Percentiles rank a stretch among this genome's conserved stretches.
Evolutionary conservation across 2,329 filamentous ascomycete species (phyloP).

Genomic region (Blastomyces emzantsi): DNA sequence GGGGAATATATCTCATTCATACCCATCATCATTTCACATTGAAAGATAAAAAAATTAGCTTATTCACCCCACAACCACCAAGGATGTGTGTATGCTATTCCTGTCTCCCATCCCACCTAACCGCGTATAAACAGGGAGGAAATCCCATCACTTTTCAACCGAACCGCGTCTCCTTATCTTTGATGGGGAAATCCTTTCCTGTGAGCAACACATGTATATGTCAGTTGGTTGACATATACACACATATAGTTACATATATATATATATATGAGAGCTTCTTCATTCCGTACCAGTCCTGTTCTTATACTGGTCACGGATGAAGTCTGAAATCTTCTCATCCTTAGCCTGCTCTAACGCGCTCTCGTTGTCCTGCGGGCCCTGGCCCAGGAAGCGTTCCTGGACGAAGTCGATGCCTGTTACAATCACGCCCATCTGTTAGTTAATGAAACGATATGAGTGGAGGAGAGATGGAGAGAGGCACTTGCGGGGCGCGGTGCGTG

Average conservation of each 20-base stretch:
- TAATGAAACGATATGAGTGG: not conserved
- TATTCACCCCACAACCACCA: not conserved
- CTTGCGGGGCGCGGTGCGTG: not conserved
- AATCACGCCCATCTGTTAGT: conserved; percentile 1
- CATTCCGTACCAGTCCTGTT: conserved; percentile 16
- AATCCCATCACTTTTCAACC: not conserved
- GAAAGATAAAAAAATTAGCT: not conserved
- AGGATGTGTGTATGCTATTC: not conserved
- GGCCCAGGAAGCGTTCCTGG: conserved; percentile 64
- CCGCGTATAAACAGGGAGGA: not conserved
- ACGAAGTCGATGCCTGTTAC: conserved; percentile 61
- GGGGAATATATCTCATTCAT: not conserved
- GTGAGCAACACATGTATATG: not conserved
- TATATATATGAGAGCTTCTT: not conserved
- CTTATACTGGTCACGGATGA: conserved; percentile 25
- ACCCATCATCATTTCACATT: not conserved
- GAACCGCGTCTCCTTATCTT: conserved; percentile 1
- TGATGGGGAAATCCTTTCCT: conserved; percentile 7
- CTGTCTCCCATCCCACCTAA: not conserved
- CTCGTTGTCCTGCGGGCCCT: conserved; percentile 64
- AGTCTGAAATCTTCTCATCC: conserved; percentile 43
- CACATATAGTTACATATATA: not conserved
- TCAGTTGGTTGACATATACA: conserved; percentile 1
- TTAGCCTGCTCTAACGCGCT: conserved; percentile 70
- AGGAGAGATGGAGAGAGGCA: not conserved